Evolutionary conservation across 2,329 filamentous ascomycete genomes (phyloP).

Genomic region (Blastomyces silverae): DNA sequence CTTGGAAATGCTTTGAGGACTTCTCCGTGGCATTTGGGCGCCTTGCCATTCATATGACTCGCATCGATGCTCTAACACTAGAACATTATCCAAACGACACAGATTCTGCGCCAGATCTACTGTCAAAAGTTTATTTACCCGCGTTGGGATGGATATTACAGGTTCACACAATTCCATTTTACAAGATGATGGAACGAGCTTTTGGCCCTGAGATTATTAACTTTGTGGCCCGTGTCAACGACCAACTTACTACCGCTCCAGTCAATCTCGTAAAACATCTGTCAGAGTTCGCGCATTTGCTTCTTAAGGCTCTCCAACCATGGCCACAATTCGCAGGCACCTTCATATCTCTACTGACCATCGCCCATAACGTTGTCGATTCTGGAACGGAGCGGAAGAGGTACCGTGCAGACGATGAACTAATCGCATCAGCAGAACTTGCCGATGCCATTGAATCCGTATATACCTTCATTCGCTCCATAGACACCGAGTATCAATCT

Average conservation of each 20-base stretch:
- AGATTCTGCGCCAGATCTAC: conserved; percentile 28
- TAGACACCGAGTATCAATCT: conserved; percentile 35
- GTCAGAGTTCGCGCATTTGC: conserved; percentile 28
- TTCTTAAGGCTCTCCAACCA: conserved; percentile 29
- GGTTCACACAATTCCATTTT: conserved; percentile 34
- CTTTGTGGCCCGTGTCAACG: conserved; percentile 29
- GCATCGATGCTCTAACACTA: conserved; percentile 36
- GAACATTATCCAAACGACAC: conserved; percentile 26
- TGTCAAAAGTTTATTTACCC: conserved; percentile 33
- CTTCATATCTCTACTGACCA: conserved; percentile 24
- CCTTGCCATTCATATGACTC: conserved; percentile 38
- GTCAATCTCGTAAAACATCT: conserved; percentile 27
- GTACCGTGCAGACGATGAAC: conserved; percentile 23
- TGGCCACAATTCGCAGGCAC: conserved; percentile 26
- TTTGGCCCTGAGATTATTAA: conserved; percentile 28
- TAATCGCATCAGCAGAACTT: conserved; percentile 22
- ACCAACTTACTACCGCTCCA: conserved; percentile 26
- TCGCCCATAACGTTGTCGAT: conserved; percentile 30
- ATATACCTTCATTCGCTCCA: conserved; percentile 29
- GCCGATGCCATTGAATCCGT: conserved; percentile 23
- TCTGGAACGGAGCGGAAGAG: conserved; percentile 27
- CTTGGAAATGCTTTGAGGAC: conserved; percentile 34
- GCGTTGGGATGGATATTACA: conserved; percentile 35
- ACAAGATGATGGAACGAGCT: conserved; percentile 29
- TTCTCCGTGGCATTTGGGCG: conserved; percentile 38